These are phyloP conservation scores for Candida corydali DNA, from an alignment of 805 yeast species.

Conservation along the genomic window DNA sequence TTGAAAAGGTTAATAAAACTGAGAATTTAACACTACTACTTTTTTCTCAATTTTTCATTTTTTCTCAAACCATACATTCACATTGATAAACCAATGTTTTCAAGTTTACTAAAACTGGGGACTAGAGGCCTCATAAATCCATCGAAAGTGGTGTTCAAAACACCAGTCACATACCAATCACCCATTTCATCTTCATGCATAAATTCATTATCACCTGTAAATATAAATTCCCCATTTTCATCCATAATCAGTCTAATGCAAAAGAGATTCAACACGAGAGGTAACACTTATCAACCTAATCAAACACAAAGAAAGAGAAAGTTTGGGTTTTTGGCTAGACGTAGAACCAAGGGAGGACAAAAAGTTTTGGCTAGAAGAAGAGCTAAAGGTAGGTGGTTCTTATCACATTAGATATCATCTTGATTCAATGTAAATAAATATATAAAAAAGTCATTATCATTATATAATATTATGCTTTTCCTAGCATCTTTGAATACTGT, in stretches of 20 bases:
- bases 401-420: slow-evolving; percentile 55
- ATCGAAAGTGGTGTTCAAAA: not conserved
- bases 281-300: slow-evolving; percentile 93
- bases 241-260: slow-evolving; percentile 33
- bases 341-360: slow-evolving; percentile 70
- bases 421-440: slow-evolving; percentile 6
- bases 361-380: slow-evolving; percentile 73
- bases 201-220: not conserved
- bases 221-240: slow-evolving; percentile 3
- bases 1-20: not conserved
- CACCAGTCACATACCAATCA: not conserved
- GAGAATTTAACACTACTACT: not conserved
- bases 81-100: slow-evolving; percentile 7
- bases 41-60: slow-evolving; percentile 3
- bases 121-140: slow-evolving; percentile 7
- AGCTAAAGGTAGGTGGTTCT: slow-evolving; percentile 90
- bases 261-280: slow-evolving; percentile 80
- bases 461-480: slow-evolving; percentile 26
- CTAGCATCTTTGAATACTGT: slow-evolving; percentile 48
- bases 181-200: slow-evolving; percentile 3
- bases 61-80: not conserved
- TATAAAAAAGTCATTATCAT: slow-evolving; percentile 1
- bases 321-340: slow-evolving; percentile 84
- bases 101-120: slow-evolving; percentile 8
- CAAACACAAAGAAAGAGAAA: slow-evolving; percentile 86